These are phyloP conservation scores for Pelargonium nanum DNA, from an alignment of 345 rosid genomes.

Conservation along the genomic window DNA sequence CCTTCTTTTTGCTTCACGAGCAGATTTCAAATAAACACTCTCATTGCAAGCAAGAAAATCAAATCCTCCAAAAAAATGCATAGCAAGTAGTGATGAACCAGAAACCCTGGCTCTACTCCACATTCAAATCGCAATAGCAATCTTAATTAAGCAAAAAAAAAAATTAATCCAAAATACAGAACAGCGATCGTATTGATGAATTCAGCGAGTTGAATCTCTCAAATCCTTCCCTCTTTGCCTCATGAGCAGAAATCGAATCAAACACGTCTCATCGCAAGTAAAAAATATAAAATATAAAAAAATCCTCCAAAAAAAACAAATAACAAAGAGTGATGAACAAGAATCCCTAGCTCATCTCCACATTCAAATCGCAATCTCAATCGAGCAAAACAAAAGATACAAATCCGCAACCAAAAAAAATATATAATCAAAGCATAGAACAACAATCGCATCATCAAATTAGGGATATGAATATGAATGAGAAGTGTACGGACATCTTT, in stretches of 20 bases:
- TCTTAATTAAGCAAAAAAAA: neutral
- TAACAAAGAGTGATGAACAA: too few relatives aligned
- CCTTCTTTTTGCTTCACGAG: neutral
- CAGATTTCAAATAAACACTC: neutral
- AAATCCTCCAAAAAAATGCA: neutral
- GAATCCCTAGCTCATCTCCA: neutral
- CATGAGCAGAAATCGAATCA: neutral
- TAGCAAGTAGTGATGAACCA: neutral
- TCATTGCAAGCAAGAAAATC: neutral
- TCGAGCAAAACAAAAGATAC: neutral
- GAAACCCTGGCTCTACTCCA: neutral
- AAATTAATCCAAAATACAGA: neutral
- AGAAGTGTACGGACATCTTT: slow-evolving; percentile 61
- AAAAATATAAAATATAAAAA: too few relatives aligned
- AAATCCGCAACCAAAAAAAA: neutral
- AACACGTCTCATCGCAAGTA: neutral
- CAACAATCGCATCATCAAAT: neutral
- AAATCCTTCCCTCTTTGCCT: neutral
- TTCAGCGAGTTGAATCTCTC: neutral
- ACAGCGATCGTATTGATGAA: too few relatives aligned
- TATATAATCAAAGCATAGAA: neutral
- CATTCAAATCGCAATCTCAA: neutral
- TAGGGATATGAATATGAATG: neutral
- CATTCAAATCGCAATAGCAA: neutral
- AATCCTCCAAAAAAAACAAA: neutral